Base-by-base conservation (phyloP, 2,329 filamentous ascomycete species). In the Aspergillus persii region DNA sequence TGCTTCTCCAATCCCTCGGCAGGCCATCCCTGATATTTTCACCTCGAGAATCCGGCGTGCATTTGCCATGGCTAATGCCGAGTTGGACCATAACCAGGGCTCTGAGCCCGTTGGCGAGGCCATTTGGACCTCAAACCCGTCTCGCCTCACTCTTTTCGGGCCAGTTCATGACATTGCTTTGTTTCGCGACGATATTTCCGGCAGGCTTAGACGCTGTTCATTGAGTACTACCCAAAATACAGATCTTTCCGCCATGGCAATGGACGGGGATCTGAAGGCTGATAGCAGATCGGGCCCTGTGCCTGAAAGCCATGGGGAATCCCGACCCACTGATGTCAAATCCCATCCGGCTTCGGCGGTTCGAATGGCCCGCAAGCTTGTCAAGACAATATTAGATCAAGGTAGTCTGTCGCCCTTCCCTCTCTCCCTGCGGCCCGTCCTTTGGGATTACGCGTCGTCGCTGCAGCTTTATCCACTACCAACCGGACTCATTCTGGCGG, bases 381-480 rank as follows among this genome's bases (percentile, higher is more conserved):
- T 96, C 68, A 96, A 96, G 73, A 96, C 94, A 0, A 74, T 99
- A 8, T 83, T 99, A 7, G 93, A 96, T 66, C 95, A 99, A 77
- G 91, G 91, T 4, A 90, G 92, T 64, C 83, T 99, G 9, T 88
- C 90, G 0, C 95, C 95, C 0, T 99, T 98, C 75, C 87, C 91
- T 0, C 83, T 92, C n/a, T 78, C 86, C 0, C 83, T 86, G 33
- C 85, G 94, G 1, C 95, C 95, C 0, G 85, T 96, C 4, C 86
- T 96, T 65, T 98, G 95, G 95, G 94, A 97, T 75, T 91, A 90
- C 73, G 87, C 88, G 0, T 82, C 85, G 4, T 80, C 89, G 2
- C 76, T 98, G 63, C 89, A 91, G 56, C 78, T 99, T 26, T 98
- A 97, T 73, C 95, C 94, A 8, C 77, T 98, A 30, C 95, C 95